phyloP scores from a whole-genome alignment of 306 rosid genomes.

The Cicer chorassanicum region DNA sequence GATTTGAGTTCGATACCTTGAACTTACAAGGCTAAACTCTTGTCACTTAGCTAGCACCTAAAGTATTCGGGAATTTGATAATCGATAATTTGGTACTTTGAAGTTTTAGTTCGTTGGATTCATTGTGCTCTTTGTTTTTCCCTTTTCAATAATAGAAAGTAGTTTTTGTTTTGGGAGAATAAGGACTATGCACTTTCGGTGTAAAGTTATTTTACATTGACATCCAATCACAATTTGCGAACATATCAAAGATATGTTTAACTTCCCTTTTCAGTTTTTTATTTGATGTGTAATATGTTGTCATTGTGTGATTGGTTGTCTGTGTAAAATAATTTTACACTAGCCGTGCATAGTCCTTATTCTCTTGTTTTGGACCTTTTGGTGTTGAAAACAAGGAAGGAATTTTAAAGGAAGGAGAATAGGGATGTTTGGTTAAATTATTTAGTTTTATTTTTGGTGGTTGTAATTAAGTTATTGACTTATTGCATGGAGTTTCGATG shows the following conservation, averaged over 20 bases:
- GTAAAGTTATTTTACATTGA: no score
- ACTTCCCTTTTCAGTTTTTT: no score
- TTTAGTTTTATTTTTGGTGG: background rate
- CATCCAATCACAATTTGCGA: no score
- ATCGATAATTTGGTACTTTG: background rate
- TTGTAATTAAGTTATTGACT: background rate
- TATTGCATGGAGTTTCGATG: background rate
- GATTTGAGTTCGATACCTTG: no score
- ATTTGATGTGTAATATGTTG: no score
- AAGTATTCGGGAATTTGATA: background rate
- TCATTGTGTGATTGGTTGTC: no score
- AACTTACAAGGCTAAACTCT: no score
- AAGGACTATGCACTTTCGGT: no score
- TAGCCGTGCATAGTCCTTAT: no score
- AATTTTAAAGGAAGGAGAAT: background rate
- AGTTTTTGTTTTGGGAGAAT: background rate
- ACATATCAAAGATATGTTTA: no score
- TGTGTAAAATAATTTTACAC: no score
- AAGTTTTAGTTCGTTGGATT: background rate
- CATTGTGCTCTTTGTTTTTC: slow-evolving; percentile 16
- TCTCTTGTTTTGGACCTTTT: background rate
- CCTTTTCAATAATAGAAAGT: background rate
- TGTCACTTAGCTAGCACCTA: background rate
- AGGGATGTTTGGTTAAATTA: slow-evolving; percentile 10
- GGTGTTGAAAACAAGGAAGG: background rate